Conservation (phyloP, 2,329 filamentous ascomycete genomes). For the Microcyclospora pomicola region DNA sequence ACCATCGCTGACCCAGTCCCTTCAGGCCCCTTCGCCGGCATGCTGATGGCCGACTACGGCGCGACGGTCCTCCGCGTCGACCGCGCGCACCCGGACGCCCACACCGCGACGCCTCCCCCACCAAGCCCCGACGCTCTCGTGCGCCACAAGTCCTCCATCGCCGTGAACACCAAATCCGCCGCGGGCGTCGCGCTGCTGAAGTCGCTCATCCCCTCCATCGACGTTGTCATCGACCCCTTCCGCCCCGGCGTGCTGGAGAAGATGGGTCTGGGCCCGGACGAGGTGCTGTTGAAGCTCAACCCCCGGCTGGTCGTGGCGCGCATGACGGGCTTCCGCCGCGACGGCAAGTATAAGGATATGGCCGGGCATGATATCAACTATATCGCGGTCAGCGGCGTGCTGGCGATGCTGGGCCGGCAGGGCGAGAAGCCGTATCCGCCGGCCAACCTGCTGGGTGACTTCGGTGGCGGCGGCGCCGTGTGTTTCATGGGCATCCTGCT, state of each 20-base stretch:
- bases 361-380: conserved; percentile 96
- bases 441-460: conserved; percentile 75
- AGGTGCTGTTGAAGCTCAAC: conserved; percentile 52
- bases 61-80: conserved; percentile 81
- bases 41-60: conserved; percentile 80
- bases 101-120: conserved; percentile 21
- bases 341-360: conserved; percentile 76
- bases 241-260: conserved; percentile 82
- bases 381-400: conserved; percentile 69
- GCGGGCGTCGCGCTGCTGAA: conserved; percentile 53
- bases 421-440: conserved; percentile 63
- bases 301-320: conserved; percentile 66
- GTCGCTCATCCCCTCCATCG: conserved; percentile 47
- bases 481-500: conserved; percentile 73
- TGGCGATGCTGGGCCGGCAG: conserved; percentile 60
- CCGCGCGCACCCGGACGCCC: conserved; percentile 35
- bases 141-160: conserved; percentile 67
- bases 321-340: conserved; percentile 79
- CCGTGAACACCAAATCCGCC: conserved; percentile 61
- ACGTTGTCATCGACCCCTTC: conserved; percentile 86
- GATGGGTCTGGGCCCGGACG: conserved; percentile 58
- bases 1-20: conserved; percentile 1
- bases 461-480: conserved; percentile 74
- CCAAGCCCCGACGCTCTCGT: conserved; percentile 58
- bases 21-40: conserved; percentile 70